These are phyloP conservation scores for Backusella parvicylindrica DNA, from an alignment of 192 early-diverging fungal genomes.

Conservation along the genomic window DNA sequence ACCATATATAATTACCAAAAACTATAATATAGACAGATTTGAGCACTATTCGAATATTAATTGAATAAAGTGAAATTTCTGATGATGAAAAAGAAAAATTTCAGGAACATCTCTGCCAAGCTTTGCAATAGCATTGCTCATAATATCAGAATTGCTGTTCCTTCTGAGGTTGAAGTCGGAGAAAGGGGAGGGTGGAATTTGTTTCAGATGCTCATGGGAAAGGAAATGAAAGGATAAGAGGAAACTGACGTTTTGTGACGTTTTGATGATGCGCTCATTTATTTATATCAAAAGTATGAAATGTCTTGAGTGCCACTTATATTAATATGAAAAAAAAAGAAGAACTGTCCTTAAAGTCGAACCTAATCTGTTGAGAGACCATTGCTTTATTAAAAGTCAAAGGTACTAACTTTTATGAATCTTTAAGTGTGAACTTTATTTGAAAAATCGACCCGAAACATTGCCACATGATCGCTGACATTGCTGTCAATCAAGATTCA, in stretches of 20 bases:
- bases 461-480: conserved; percentile 88
- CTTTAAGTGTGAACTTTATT: conserved; percentile 83
- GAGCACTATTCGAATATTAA: neutral
- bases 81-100: neutral
- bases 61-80: neutral
- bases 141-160: neutral
- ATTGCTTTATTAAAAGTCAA: neutral
- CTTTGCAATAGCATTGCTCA: neutral
- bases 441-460: conserved; percentile 86
- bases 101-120: neutral
- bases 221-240: neutral
- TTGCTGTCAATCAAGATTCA: conserved; percentile 92
- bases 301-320: neutral
- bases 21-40: neutral
- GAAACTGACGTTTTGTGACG: neutral
- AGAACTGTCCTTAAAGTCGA: neutral
- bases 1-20: neutral
- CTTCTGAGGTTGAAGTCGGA: conserved; percentile 86
- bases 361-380: neutral
- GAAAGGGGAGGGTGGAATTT: conserved; percentile 81
- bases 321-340: neutral
- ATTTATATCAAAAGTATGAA: neutral
- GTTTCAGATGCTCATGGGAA: neutral
- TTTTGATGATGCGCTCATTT: neutral
- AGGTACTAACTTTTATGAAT: neutral